Evolutionary conservation across 257 asterid species (phyloP), one percentile per base, ranked within the genome.

Genomic region (Paraleonurus japonicus): DNA sequence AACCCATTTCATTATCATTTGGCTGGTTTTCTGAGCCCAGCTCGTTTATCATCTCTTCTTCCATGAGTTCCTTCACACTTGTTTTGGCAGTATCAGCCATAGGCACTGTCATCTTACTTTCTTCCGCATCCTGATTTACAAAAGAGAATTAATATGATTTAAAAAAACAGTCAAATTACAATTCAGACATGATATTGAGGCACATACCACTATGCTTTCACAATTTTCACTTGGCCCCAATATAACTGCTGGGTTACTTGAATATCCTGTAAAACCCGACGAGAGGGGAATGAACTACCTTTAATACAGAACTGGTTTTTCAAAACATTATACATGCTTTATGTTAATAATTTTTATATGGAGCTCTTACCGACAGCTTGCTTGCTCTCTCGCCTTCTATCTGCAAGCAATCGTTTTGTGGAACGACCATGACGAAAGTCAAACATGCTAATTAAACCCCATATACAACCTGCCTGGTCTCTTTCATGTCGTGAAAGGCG

Each of bases 11-110:
- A 65, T 80, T 72, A 54, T 61, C 83, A 55, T 75, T 71, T 11
- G 59, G 61, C 67, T 65, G 88, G 30, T 73, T 78, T 30, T 61
- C 72, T 7, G 78, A 28, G 54, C 76, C 80, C 72, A 77, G 80
- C 83, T 92, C 94, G 3, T 67, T 74, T 59, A 75, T 57, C 93
- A 95, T 92, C 82, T 92, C 98, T 75, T 87, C 95, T 82, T 92
- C 99, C 90, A 95, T 95, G 69, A 95, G 92, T 76, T 88, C 87
- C 86, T 95, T 95, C 64, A 95, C 95, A 66, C 97, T 95, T 54
- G 90, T 82, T 84, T 65, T 84, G 53, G 69, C 74, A 41, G 62
- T 27, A 74, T 84, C 93, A 63, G 64, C 28, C 70, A 61, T 60
- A 30, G 68, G 71, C 54, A 71, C 72, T 41, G 71, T 70, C 43